Evolutionary conservation across 2,329 filamentous ascomycete genomes (phyloP), one percentile per base, ranked within the genome.

Genomic region (Aspergillus sp.): DNA sequence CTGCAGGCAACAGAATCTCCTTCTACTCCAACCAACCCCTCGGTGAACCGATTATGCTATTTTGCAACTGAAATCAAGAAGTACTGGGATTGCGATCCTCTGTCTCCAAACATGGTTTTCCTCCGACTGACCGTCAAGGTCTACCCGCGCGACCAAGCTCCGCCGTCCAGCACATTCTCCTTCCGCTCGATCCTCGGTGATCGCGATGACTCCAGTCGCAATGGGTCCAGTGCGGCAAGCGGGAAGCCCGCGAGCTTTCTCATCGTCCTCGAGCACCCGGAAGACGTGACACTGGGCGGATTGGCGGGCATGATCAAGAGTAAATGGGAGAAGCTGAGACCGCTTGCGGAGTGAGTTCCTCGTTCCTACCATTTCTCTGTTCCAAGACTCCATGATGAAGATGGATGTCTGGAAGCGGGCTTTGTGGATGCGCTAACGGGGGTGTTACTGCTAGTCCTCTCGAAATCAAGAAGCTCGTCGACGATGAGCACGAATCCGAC

Each of bases 71-170:
- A 62, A 53, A 38, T 17, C 22, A 49, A 13, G 47, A 41, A 48
- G 13, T 25, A 45, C 13, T 49, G 22, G 17, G 13, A 38, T 49
- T 30, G 38, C 41, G 30, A 34, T 30, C 22, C 19, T 15, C 22
- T 31, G 15, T 46, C 28, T 31, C n/a, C 51, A 57, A 56, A 57
- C 46, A 77, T 78, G 74, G 74, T 78, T 49, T 69, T 75, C 34
- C 67, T 78, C 19, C 74, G 76, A n/a, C 68, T 78, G 3, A 71
- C 72, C 17, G 70, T 77, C 30, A 75, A 76, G 63, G 68, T 79
- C 57, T 71, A 59, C 43, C 72, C 75, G 3, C 68, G 64, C 47
- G 71, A 73, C 49, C 69, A 68, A 58, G n/a, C 68, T 11, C 60
- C 59, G 47, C n/a, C 57, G 23, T 46, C 65, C 0, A 57, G 52